Percentiles rank a stretch among this genome's conserved stretches.
phyloP scores from a whole-genome alignment of 495 filamentous ascomycete genomes.

The Oidiodendron maius region DNA sequence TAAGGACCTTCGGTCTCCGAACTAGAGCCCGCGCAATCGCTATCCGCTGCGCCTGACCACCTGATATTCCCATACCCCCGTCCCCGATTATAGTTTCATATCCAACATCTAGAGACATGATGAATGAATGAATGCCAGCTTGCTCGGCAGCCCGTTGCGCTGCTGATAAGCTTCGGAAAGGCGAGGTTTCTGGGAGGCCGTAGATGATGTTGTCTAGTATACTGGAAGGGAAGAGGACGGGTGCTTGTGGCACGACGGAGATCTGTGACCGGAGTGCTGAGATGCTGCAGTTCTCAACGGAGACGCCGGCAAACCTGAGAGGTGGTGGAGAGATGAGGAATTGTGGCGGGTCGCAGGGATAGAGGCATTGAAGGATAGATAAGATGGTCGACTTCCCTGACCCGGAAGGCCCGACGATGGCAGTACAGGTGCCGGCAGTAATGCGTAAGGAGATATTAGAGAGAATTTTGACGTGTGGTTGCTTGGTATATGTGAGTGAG shows the following conservation, averaged over 20 bases:
- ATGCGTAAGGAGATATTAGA: slow-evolving; percentile 56
- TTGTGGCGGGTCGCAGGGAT: slow-evolving; percentile 32
- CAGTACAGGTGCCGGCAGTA: slow-evolving; percentile 52
- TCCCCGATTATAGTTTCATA: slow-evolving; percentile 76
- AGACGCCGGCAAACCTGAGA: slow-evolving; percentile 51
- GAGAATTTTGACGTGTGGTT: slow-evolving; percentile 48
- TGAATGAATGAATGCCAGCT: slow-evolving; percentile 77
- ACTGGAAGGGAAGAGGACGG: slow-evolving; percentile 69
- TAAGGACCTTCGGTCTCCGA: slow-evolving; percentile 59
- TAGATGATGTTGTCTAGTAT: slow-evolving; percentile 78
- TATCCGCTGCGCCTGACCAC: slow-evolving; percentile 79
- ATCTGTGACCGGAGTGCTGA: slow-evolving; percentile 61
- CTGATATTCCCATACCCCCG: slow-evolving; percentile 67
- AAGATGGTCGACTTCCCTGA: slow-evolving; percentile 86
- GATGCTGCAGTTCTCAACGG: slow-evolving; percentile 53
- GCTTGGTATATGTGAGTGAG: slow-evolving; percentile 63
- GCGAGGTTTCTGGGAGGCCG: slow-evolving; percentile 44
- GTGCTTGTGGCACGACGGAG: slow-evolving; percentile 70
- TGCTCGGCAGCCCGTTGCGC: slow-evolving; percentile 55
- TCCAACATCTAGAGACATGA: slow-evolving; percentile 61
- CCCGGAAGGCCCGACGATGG: slow-evolving; percentile 78
- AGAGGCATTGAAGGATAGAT: slow-evolving; percentile 65
- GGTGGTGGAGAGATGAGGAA: slow-evolving; percentile 24
- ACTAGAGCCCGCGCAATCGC: slow-evolving; percentile 78
- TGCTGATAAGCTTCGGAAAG: slow-evolving; percentile 33